A percentile compares a stretch with the other conserved stretches of the same genome.
Evolutionary conservation across 257 asterid species (phyloP).

Genomic region (Prunella vulgaris): DNA sequence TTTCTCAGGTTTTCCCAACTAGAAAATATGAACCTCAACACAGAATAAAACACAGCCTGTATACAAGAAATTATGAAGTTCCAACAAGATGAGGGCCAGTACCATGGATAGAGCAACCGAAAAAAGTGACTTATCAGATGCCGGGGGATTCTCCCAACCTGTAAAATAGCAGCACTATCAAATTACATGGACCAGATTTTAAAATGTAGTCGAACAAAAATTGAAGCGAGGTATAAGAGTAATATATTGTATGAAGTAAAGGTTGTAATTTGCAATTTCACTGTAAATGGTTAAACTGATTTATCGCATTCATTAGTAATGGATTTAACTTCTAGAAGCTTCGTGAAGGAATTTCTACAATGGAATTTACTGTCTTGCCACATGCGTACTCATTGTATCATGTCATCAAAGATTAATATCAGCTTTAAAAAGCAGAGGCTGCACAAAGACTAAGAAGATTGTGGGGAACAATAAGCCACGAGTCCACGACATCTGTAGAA

Average conservation of each 20-base stretch:
- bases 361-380: no score
- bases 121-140: constrained; percentile 84
- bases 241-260: neutral
- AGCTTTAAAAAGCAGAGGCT: no score
- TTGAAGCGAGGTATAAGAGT: neutral
- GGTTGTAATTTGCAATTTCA: neutral
- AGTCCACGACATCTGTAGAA: no score
- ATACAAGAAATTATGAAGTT: constrained; percentile 69
- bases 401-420: no score
- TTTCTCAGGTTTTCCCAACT: constrained; percentile 55
- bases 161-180: constrained; percentile 12
- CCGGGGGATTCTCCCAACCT: constrained; percentile 86
- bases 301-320: no score
- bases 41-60: constrained; percentile 52
- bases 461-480: no score
- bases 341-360: no score
- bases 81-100: constrained; percentile 98
- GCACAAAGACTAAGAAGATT: no score
- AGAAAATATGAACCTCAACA: constrained; percentile 48
- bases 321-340: no score
- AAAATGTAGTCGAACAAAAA: neutral
- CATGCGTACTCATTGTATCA: no score
- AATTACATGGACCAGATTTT: neutral
- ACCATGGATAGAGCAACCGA: constrained; percentile 86
- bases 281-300: no score